Conservation (phyloP, 176 grass and related monocot species). For the Paspalum vaginatum region DNA sequence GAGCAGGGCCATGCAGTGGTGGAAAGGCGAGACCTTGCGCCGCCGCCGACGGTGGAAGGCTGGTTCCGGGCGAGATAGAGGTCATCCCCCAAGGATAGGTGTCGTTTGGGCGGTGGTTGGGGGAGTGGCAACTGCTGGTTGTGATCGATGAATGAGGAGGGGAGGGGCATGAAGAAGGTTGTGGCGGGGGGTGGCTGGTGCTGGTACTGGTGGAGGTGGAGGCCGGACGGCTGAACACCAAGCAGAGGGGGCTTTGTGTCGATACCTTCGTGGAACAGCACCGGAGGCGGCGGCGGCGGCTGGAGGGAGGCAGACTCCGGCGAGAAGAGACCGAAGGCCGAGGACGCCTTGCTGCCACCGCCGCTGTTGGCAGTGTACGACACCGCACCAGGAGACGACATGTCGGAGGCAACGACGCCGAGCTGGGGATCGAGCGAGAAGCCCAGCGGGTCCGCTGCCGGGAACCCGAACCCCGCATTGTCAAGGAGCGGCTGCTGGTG, state of each 20-base stretch:
- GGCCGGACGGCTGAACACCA: slow-evolving; percentile 36
- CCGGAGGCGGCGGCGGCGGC: slow-evolving; percentile 45
- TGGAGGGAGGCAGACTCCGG: slow-evolving; percentile 41
- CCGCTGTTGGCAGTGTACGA: slow-evolving; percentile 38
- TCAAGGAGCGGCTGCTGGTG: slow-evolving; percentile 50
- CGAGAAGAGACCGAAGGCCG: slow-evolving; percentile 39
- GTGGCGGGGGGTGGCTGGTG: slow-evolving; percentile 49
- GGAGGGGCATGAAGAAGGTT: slow-evolving; percentile 63
- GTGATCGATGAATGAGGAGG: slow-evolving; percentile 48
- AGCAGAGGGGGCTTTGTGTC: slow-evolving; percentile 60
- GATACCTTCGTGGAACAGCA: slow-evolving; percentile 59
- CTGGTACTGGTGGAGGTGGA: slow-evolving; percentile 57
- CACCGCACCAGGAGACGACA: slow-evolving; percentile 43
- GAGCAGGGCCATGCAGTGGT: slow-evolving; percentile 38
- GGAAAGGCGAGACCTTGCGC: slow-evolving; percentile 41
- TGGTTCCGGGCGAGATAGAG: slow-evolving; percentile 53
- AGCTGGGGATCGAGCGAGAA: slow-evolving; percentile 57
- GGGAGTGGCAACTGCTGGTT: slow-evolving; percentile 39
- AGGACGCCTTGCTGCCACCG: slow-evolving; percentile 39
- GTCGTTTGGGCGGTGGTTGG: slow-evolving; percentile 64
- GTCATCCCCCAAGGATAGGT: slow-evolving; percentile 44
- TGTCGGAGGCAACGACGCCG: slow-evolving; percentile 40
- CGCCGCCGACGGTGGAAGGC: slow-evolving; percentile 10
- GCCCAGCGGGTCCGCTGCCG: slow-evolving; percentile 47
- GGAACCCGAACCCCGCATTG: slow-evolving; percentile 66